Base-by-base conservation (phyloP, 805 yeast genomes). In the Wickerhamiella australiensis region DNA sequence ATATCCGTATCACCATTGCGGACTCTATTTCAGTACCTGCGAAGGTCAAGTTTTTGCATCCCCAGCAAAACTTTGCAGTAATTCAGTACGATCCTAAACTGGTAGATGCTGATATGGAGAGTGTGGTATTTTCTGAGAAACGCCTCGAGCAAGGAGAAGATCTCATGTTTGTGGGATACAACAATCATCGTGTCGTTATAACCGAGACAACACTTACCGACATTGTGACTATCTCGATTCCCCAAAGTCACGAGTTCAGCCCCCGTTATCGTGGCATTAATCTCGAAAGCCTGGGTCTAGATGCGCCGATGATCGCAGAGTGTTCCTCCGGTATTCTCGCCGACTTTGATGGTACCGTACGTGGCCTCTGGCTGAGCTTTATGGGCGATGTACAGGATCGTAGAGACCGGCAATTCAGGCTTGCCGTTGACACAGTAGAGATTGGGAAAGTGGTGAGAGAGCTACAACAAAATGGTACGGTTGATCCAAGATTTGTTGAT, bases 181-280 rank as follows among this genome's bases (percentile, higher is more conserved):
- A 85, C 55, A 78, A 77, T 54, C 71, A 77, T 60, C 73, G 94
- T 56, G 69, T 83, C 17, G 80, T 84, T 4, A 74, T 85, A 2
- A 78, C 87, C 23, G 82, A 80, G 50, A 85, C 94, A 0, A 75
- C 74, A 31, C 82, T 87, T 15, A 78, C 88, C 29, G 92, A 84
- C 55, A 76, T 87, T 46, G 73, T 86, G 0, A 77, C 90, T 3
- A 70, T 82, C 42, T 81, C 79, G 60, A 74, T 87, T 17, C 90
- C 94, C 13, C 72, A 82, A 18, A 59, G 59, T 27, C 77, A 78
- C 54, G 69, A 78, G 1, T 68, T 73, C 33, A 69, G 82, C 9
- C 96, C 96, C 22, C 76, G 92, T 52, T 87, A 84, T 65, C 76
- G 94, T 60, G 95, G 87, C 4, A 80, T 88, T 2, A 86, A 86